These are phyloP conservation scores for Cystobasidium slooffiae DNA, from an alignment of 1,284 basidiomycete genomes.

Conservation along the genomic window DNA sequence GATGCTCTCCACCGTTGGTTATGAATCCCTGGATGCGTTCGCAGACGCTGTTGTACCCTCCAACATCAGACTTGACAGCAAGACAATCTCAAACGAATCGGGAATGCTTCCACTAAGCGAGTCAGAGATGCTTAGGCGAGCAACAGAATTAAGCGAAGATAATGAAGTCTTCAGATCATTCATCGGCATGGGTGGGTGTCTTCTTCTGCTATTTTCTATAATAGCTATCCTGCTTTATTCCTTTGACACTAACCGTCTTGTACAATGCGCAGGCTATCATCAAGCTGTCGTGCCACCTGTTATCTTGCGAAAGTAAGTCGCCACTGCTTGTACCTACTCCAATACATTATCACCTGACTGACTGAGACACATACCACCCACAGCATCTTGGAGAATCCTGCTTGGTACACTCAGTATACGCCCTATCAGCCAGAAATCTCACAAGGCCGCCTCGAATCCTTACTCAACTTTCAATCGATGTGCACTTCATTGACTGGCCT, in stretches of 20 bases:
- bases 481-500: constrained; percentile 91
- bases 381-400: constrained; percentile 75
- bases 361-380: neutral
- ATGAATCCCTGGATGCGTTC: constrained; percentile 83
- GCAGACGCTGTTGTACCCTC: constrained; percentile 76
- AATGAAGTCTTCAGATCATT: constrained; percentile 88
- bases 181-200: constrained; percentile 68
- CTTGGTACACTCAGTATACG: constrained; percentile 98
- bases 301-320: constrained; percentile 73
- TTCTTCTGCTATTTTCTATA: neutral
- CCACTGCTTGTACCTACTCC: neutral
- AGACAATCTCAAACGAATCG: constrained; percentile 67
- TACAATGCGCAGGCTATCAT: constrained; percentile 77
- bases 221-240: neutral
- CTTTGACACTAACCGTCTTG: neutral
- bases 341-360: neutral
- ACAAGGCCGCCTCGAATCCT: constrained; percentile 91
- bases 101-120: constrained; percentile 69
- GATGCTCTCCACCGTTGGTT: constrained; percentile 82
- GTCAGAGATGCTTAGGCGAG: constrained; percentile 77
- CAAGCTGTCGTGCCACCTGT: constrained; percentile 91
- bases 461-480: constrained; percentile 98
- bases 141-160: constrained; percentile 72
- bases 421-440: constrained; percentile 86
- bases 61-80: constrained; percentile 71